Percentiles rank a stretch among this genome's conserved stretches.
Evolutionary conservation across 1,139 yeast species (phyloP).

Genomic region (Sugiyamaella paludigena): DNA sequence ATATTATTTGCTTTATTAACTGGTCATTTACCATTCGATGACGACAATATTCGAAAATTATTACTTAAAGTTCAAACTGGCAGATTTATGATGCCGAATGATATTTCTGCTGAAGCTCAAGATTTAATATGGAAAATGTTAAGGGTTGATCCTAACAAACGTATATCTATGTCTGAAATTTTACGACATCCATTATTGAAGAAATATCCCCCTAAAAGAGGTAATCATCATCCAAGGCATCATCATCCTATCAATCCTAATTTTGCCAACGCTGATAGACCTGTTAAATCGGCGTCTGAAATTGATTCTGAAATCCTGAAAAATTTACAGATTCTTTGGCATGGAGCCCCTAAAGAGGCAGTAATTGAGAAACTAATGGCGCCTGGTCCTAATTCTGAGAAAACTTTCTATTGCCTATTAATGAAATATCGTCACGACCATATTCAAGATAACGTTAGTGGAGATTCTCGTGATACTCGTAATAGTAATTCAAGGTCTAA

Average conservation of each 20-base stretch:
- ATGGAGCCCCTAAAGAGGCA: constrained; percentile 67
- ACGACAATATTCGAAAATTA: constrained; percentile 84
- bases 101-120: constrained; percentile 76
- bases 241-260: constrained; percentile 13
- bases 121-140: constrained; percentile 83
- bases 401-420: constrained; percentile 81
- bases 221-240: constrained; percentile 26
- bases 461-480: neutral
- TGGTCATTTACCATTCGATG: constrained; percentile 96
- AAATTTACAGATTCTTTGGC: constrained; percentile 86
- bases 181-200: constrained; percentile 73
- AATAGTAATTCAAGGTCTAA: constrained; percentile 5
- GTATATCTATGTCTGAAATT: constrained; percentile 75
- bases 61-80: constrained; percentile 91
- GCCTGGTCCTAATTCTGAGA: constrained; percentile 70
- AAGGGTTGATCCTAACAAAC: constrained; percentile 69
- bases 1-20: constrained; percentile 89
- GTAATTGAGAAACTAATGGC: constrained; percentile 60
- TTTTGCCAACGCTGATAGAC: constrained; percentile 32
- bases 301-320: constrained; percentile 82
- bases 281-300: constrained; percentile 52
- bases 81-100: constrained; percentile 75
- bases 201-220: constrained; percentile 55
- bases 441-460: constrained; percentile 13
- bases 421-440: constrained; percentile 84